Conservation (phyloP, 2,329 filamentous ascomycete genomes). For the Capronia epimyces region DNA sequence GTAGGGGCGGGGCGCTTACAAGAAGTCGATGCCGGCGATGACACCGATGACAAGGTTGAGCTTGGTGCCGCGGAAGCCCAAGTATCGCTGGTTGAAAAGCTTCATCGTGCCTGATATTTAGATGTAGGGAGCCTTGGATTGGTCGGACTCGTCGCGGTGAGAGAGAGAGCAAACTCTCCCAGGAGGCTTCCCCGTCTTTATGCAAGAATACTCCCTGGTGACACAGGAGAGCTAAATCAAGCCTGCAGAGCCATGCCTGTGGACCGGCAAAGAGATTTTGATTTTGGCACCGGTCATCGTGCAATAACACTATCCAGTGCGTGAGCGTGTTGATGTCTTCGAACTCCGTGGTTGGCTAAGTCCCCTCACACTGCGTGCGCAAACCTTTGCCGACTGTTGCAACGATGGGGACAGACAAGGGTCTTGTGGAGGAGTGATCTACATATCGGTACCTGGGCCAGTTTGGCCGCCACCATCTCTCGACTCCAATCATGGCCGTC, state of each 20-base stretch:
- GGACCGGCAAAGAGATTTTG: not conserved
- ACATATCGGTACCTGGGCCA: not conserved
- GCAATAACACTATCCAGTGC: not conserved
- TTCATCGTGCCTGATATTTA: conserved; percentile 9
- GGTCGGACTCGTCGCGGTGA: not conserved
- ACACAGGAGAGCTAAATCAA: not conserved
- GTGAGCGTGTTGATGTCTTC: not conserved
- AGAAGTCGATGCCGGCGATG: conserved; percentile 50
- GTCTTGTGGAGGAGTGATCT: conserved; percentile 2
- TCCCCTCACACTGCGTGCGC: not conserved
- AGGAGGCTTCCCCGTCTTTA: not conserved
- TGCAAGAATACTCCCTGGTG: not conserved
- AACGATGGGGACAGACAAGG: not conserved
- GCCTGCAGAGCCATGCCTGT: not conserved
- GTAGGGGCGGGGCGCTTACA: conserved; percentile 31
- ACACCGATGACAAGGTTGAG: conserved; percentile 65
- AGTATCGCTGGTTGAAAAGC: conserved; percentile 40
- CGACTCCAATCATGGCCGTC: not conserved
- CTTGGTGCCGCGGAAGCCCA: conserved; percentile 60
- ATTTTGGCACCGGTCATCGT: not conserved
- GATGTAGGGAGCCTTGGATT: not conserved
- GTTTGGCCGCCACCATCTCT: not conserved
- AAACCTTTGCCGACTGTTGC: not conserved
- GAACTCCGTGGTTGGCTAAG: not conserved
- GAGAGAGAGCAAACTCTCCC: not conserved